phyloP scores from a whole-genome alignment of 805 yeast genomes.

The Barnettozyma pratensis region DNA sequence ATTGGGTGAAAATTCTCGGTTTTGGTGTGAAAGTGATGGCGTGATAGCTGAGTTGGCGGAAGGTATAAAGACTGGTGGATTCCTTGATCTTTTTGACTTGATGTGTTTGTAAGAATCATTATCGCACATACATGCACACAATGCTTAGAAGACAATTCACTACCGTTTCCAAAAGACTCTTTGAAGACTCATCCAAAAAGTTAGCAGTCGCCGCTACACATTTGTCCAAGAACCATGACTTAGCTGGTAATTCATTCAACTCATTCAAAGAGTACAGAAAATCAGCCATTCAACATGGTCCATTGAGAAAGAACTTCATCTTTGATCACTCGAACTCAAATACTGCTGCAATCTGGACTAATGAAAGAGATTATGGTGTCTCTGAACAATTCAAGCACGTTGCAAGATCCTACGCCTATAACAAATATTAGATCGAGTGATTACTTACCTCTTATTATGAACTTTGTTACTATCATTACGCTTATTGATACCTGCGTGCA shows the following conservation, averaged over 20 bases:
- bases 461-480: too few species aligned
- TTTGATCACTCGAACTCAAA: constrained; percentile 5
- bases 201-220: constrained; percentile 13
- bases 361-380: constrained; percentile 23
- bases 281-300: constrained; percentile 34
- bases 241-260: constrained; percentile 29
- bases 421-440: constrained; percentile 7
- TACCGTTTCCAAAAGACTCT: constrained; percentile 6
- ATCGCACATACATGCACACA: background rate
- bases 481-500: too few species aligned
- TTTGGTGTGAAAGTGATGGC: background rate
- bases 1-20: background rate
- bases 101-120: background rate
- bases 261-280: constrained; percentile 34
- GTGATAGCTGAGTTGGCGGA: background rate
- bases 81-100: background rate
- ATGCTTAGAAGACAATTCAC: constrained; percentile 7
- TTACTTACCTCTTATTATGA: background rate
- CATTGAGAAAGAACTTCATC: constrained; percentile 23
- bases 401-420: constrained; percentile 22
- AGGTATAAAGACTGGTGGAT: background rate
- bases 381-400: constrained; percentile 18
- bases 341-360: constrained; percentile 16
- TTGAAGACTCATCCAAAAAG: constrained; percentile 20
- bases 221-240: constrained; percentile 4